Evolutionary conservation across 768 basidiomycete genomes (phyloP).

Genomic region (Polyporus arcularius): DNA sequence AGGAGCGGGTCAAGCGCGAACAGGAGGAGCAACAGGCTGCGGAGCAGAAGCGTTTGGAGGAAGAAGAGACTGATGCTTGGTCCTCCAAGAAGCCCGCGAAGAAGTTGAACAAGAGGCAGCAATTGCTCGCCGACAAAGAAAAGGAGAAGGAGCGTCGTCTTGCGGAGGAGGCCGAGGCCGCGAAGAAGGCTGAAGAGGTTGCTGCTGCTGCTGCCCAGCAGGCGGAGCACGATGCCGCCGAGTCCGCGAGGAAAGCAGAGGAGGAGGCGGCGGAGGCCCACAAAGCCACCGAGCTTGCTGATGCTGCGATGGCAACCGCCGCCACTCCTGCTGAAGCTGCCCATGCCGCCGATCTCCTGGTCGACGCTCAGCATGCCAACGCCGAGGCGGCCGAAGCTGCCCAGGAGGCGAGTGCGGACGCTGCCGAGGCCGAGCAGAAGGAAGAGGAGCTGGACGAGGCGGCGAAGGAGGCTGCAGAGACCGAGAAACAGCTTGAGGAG

Average conservation of each 20-base stretch:
- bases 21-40: slow-evolving; percentile 18
- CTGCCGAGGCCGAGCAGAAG: slow-evolving; percentile 6
- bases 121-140: slow-evolving; percentile 13
- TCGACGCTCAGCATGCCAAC: background rate
- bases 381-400: slow-evolving; percentile 1
- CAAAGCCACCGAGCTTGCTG: slow-evolving; percentile 13
- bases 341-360: slow-evolving; percentile 3
- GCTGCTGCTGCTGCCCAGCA: slow-evolving; percentile 13
- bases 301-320: slow-evolving; percentile 4
- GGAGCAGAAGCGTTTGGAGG: slow-evolving; percentile 3
- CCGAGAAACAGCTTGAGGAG: slow-evolving; percentile 2
- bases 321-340: background rate
- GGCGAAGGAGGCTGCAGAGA: background rate
- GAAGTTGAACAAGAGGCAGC: slow-evolving; percentile 25
- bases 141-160: slow-evolving; percentile 6
- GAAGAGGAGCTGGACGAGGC: slow-evolving; percentile 13
- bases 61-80: slow-evolving; percentile 20
- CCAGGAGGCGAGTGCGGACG: slow-evolving; percentile 16
- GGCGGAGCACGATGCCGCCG: slow-evolving; percentile 9
- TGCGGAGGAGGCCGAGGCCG: slow-evolving; percentile 10
- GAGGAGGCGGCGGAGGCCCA: slow-evolving; percentile 14
- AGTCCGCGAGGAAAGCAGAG: slow-evolving; percentile 4
- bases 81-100: slow-evolving; percentile 20
- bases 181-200: slow-evolving; percentile 9
- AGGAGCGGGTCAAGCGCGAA: slow-evolving; percentile 5